Conservation (phyloP, 176 grass and related monocot genomes). For the Canna indica region DNA sequence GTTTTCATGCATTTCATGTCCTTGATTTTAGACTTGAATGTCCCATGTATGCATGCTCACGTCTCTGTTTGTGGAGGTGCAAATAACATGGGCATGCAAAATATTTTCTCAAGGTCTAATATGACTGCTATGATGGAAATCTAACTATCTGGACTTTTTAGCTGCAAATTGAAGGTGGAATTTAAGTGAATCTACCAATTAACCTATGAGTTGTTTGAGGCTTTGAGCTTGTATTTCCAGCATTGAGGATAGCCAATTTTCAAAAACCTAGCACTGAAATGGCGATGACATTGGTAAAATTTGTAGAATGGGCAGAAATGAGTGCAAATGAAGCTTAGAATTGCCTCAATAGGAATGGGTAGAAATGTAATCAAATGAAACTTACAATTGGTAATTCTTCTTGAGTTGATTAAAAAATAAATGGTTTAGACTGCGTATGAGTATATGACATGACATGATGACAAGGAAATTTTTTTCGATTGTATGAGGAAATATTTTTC, state of each 20-base stretch:
- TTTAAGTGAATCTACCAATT: neutral
- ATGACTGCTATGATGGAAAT: neutral
- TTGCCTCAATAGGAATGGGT: no score
- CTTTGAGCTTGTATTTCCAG: no score
- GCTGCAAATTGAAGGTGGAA: neutral
- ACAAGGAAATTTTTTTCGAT: neutral
- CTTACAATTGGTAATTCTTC: neutral
- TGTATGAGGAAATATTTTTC: no score
- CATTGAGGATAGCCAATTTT: no score
- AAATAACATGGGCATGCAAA: neutral
- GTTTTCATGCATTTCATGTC: no score
- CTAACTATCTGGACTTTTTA: neutral
- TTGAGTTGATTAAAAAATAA: neutral
- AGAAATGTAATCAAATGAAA: neutral
- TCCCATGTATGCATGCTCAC: neutral
- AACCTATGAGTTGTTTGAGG: neutral
- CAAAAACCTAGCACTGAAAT: no score
- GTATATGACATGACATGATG: neutral
- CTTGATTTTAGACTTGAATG: neutral
- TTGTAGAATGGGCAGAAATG: neutral
- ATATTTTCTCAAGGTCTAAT: neutral
- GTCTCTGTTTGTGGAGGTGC: neutral
- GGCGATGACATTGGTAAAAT: no score
- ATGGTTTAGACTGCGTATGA: neutral
- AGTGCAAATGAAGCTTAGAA: neutral